These are phyloP conservation scores for Ampelocalamus luodianensis DNA, from an alignment of 176 grass and related monocot species.

Conservation along the genomic window DNA sequence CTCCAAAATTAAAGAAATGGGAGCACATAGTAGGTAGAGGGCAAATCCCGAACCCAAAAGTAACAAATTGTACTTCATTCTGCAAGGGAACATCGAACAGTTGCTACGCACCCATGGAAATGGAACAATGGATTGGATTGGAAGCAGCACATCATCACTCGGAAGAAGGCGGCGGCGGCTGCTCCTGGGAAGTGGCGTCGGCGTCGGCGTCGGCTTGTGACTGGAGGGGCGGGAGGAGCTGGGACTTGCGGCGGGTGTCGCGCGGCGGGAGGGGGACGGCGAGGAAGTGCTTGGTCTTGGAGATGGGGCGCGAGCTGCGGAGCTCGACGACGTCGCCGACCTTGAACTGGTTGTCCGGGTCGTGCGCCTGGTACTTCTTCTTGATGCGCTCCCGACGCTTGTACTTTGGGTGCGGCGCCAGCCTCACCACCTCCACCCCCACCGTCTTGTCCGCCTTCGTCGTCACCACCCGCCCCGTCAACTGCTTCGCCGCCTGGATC, in stretches of 20 bases:
- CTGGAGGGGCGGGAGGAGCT: conserved; percentile 55
- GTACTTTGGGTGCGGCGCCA: conserved; percentile 75
- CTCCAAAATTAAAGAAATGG: too few relatives aligned
- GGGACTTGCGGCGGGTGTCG: conserved; percentile 56
- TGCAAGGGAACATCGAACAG: neutral
- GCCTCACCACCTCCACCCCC: conserved; percentile 72
- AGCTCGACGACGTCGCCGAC: conserved; percentile 89
- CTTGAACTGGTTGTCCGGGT: conserved; percentile 91
- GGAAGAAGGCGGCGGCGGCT: neutral
- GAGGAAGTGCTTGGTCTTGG: conserved; percentile 94
- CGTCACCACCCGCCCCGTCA: conserved; percentile 79
- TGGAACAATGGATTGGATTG: neutral
- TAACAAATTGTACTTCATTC: neutral
- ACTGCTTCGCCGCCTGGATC: conserved; percentile 63
- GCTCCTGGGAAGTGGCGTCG: neutral
- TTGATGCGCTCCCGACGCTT: conserved; percentile 71
- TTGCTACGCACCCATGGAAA: neutral
- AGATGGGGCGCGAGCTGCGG: conserved; percentile 81
- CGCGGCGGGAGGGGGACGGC: conserved; percentile 63
- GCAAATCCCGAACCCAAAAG: too few relatives aligned
- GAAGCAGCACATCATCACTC: neutral
- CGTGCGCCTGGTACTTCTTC: conserved; percentile 97
- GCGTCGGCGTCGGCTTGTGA: neutral
- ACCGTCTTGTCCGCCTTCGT: conserved; percentile 92
- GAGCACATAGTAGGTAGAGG: too few relatives aligned